These are phyloP conservation scores for Linanthus parryae DNA, from an alignment of 148 eudicot genomes.

Conservation along the genomic window DNA sequence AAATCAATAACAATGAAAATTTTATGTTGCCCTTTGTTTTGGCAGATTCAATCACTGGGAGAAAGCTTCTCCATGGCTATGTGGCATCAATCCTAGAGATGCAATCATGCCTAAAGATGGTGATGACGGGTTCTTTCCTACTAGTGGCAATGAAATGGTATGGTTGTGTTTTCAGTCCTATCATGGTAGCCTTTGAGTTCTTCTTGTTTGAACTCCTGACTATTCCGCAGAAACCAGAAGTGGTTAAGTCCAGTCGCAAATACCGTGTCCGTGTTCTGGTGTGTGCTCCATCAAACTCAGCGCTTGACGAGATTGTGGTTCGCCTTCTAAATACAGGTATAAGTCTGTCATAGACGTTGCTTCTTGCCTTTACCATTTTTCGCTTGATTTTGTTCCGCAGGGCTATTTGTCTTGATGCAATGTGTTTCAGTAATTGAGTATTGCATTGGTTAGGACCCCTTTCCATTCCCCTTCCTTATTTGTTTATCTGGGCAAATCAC, in stretches of 20 bases:
- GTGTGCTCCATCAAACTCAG: conserved; percentile 99
- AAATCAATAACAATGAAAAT: no score
- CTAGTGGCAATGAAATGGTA: conserved; percentile 88
- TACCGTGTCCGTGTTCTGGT: conserved; percentile 94
- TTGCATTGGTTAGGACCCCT: not conserved
- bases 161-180: conserved; percentile 5
- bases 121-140: conserved; percentile 85
- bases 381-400: not conserved
- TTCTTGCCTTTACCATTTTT: not conserved
- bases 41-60: conserved; percentile 63
- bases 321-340: conserved; percentile 76
- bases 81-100: conserved; percentile 72
- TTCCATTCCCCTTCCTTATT: no score
- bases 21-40: no score
- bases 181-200: conserved; percentile 4
- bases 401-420: not conserved
- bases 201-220: conserved; percentile 9
- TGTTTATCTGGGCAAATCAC: not conserved
- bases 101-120: conserved; percentile 78
- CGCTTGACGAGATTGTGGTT: conserved; percentile 94
- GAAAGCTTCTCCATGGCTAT: conserved; percentile 91
- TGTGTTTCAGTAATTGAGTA: not conserved
- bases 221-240: conserved; percentile 82
- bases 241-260: conserved; percentile 75
- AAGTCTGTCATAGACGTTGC: not conserved